Evolutionary conservation across 148 eudicot species (phyloP).

Genomic region (Rhododendron ferrugineum): DNA sequence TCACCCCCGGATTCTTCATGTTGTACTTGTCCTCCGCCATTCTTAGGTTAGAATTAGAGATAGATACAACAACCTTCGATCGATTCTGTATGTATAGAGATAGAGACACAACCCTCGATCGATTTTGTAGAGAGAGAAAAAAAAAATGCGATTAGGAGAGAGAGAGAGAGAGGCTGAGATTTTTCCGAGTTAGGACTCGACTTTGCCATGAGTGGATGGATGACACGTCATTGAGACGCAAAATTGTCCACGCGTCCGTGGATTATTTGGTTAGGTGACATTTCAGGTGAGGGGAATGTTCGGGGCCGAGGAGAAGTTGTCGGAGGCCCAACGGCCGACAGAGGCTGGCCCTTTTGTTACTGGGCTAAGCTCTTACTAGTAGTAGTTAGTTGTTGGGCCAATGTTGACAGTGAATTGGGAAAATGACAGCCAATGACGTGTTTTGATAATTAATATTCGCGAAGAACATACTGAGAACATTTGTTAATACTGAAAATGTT

Average conservation of each 20-base stretch:
- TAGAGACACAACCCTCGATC: background rate
- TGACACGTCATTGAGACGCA: background rate
- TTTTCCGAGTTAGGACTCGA: background rate
- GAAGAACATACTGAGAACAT: no score
- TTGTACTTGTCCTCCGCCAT: constrained; percentile 82
- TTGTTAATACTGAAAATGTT: no score
- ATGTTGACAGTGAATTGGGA: background rate
- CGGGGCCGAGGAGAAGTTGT: background rate
- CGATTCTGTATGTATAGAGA: background rate
- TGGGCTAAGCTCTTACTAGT: background rate
- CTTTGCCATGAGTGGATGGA: background rate
- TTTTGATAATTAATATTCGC: no score
- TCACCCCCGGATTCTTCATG: constrained; percentile 84
- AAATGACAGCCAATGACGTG: no score
- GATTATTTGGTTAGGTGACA: background rate
- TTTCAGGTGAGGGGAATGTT: background rate
- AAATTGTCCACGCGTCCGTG: background rate
- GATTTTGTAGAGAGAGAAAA: background rate
- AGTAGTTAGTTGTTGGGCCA: background rate
- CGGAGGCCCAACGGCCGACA: background rate
- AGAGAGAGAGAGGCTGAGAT: background rate
- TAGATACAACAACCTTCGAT: background rate
- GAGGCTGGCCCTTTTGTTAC: background rate
- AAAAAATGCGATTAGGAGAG: background rate
- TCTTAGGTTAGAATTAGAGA: background rate